Percentiles rank a stretch among this genome's conserved stretches.
Conservation (phyloP, 2,329 filamentous ascomycete genomes). For the Fusarium falciforme region DNA sequence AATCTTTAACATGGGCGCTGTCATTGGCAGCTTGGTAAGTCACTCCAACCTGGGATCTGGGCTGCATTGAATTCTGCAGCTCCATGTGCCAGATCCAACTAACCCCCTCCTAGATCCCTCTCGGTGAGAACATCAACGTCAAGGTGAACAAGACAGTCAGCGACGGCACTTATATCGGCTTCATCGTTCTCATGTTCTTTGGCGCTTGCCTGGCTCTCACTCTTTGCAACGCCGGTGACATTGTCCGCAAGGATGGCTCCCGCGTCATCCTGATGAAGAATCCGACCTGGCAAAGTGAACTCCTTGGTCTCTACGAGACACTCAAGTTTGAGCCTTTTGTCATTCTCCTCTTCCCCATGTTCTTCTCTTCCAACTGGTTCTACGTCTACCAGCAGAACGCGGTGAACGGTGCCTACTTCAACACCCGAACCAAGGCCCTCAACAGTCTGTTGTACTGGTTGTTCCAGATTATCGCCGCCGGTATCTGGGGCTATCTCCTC, state of each 20-base stretch:
- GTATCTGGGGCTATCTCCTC: conserved; percentile 77
- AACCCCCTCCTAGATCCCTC: conserved; percentile 60
- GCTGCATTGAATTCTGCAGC: background rate
- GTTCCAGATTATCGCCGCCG: conserved; percentile 81
- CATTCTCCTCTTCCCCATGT: conserved; percentile 81
- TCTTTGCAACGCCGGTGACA: conserved; percentile 76
- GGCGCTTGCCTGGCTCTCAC: conserved; percentile 77
- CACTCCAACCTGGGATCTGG: conserved; percentile 35
- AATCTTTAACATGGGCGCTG: conserved; percentile 92
- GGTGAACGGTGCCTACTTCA: conserved; percentile 78
- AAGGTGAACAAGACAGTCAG: conserved; percentile 60
- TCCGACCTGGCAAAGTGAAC: conserved; percentile 84
- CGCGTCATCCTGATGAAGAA: conserved; percentile 90
- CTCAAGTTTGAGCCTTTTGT: conserved; percentile 76
- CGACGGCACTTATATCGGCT: conserved; percentile 88
- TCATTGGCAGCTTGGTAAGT: conserved; percentile 78
- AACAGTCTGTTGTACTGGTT: conserved; percentile 78
- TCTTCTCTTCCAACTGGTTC: conserved; percentile 86
- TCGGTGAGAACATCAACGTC: conserved; percentile 39
- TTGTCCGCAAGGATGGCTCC: conserved; percentile 82
- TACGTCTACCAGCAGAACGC: conserved; percentile 83
- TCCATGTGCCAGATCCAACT: background rate
- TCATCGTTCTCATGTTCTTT: conserved; percentile 83
- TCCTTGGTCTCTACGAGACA: conserved; percentile 80
- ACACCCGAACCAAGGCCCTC: conserved; percentile 78